phyloP scores from a whole-genome alignment of 768 basidiomycete species.

The Gloeopeniophorella convolvens region DNA sequence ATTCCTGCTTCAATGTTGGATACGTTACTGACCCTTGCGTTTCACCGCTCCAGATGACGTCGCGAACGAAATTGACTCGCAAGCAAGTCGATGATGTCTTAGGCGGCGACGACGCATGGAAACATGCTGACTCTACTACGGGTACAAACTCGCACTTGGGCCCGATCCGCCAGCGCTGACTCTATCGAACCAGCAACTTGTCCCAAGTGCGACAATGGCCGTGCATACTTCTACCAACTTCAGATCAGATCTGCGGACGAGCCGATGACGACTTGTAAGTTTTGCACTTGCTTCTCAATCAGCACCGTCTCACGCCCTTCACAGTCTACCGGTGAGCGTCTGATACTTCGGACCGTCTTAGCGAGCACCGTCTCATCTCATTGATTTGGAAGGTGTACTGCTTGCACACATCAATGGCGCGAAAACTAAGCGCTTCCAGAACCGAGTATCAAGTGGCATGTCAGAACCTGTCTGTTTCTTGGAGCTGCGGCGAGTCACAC shows the following conservation, averaged over 20 bases:
- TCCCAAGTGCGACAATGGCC: constrained; percentile 75
- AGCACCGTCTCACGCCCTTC: not conserved
- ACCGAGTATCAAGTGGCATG: not conserved
- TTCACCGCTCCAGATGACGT: constrained; percentile 70
- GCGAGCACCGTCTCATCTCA: constrained; percentile 1
- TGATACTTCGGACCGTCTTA: not conserved
- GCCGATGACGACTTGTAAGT: constrained; percentile 66
- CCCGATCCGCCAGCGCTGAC: not conserved
- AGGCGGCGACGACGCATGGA: constrained; percentile 91
- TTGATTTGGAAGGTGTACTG: constrained; percentile 41
- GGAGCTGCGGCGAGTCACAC: not conserved
- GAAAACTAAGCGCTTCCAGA: constrained; percentile 37
- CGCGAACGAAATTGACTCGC: constrained; percentile 75
- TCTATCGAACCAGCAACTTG: constrained; percentile 36
- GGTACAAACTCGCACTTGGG: constrained; percentile 35
- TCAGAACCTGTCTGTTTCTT: not conserved
- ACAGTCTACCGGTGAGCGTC: constrained; percentile 48
- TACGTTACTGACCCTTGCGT: no score
- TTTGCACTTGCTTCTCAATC: not conserved
- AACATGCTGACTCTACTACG: constrained; percentile 82
- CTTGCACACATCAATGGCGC: constrained; percentile 63
- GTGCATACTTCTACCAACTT: constrained; percentile 92
- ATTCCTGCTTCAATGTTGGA: not conserved
- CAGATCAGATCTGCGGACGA: constrained; percentile 94
- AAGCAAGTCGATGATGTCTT: constrained; percentile 95